Conservation (phyloP, 2,329 filamentous ascomycete genomes). For the Ophiostoma sp. region DNA sequence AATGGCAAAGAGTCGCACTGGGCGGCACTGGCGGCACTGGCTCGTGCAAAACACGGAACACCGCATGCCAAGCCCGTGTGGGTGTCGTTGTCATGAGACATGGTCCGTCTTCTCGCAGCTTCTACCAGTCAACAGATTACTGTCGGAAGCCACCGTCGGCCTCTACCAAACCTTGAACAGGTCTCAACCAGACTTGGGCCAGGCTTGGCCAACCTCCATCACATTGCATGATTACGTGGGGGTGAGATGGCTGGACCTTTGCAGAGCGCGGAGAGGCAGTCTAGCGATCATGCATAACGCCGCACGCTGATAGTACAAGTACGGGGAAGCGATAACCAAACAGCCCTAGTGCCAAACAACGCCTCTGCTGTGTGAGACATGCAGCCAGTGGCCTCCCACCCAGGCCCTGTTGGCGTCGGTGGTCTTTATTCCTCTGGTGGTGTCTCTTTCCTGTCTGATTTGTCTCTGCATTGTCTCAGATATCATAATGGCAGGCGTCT, state of each 20-base stretch:
- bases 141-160: no score
- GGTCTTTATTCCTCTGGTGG: not conserved
- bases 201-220: not conserved
- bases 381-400: not conserved
- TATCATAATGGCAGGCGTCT: not conserved
- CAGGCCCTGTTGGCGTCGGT: no score
- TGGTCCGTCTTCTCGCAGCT: not conserved
- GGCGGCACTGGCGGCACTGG: not conserved
- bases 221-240: not conserved
- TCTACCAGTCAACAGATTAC: not conserved
- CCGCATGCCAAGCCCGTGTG: conserved; percentile 3
- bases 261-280: not conserved
- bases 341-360: not conserved
- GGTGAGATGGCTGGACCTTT: not conserved
- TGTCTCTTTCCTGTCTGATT: not conserved
- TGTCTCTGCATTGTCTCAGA: not conserved
- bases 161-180: not conserved
- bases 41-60: not conserved
- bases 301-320: not conserved
- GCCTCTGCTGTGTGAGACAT: not conserved
- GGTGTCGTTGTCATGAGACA: not conserved
- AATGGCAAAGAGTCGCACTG: not conserved
- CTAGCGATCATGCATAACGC: not conserved
- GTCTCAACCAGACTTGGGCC: no score
- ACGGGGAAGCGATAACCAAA: not conserved